Conservation (phyloP, 2,329 filamentous ascomycete genomes). For the Byssothecium circinans region DNA sequence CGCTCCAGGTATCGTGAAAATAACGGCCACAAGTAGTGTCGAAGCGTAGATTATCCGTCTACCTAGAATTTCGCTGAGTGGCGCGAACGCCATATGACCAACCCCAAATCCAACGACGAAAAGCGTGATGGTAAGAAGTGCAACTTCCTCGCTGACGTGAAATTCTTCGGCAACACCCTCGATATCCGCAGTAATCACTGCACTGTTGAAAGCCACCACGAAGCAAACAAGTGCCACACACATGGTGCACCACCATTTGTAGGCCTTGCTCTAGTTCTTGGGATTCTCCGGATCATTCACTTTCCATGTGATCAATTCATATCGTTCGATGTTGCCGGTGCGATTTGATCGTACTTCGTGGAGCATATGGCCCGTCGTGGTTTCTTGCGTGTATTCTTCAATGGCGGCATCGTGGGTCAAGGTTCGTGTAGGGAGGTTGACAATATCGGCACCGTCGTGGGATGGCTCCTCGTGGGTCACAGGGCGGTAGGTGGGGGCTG, state of each 20-base stretch:
- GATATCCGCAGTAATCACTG: slow-evolving; percentile 78
- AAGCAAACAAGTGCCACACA: slow-evolving; percentile 66
- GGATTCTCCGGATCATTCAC: slow-evolving; percentile 75
- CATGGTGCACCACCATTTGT: slow-evolving; percentile 81
- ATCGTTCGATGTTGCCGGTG: slow-evolving; percentile 52
- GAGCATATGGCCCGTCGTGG: slow-evolving; percentile 62
- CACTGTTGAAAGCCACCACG: slow-evolving; percentile 58
- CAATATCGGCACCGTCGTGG: slow-evolving; percentile 45
- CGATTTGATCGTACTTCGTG: slow-evolving; percentile 58
- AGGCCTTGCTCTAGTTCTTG: slow-evolving; percentile 79
- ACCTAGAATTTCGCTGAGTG: slow-evolving; percentile 74
- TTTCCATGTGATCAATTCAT: slow-evolving; percentile 70
- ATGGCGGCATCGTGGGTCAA: slow-evolving; percentile 59
- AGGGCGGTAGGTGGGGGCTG: slow-evolving; percentile 20
- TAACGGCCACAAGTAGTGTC: slow-evolving; percentile 68
- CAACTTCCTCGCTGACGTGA: slow-evolving; percentile 69
- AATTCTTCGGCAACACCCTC: slow-evolving; percentile 66
- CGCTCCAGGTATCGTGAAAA: slow-evolving; percentile 81
- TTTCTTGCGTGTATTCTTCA: slow-evolving; percentile 68
- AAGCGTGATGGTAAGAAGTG: slow-evolving; percentile 70
- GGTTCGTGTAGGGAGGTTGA: slow-evolving; percentile 67
- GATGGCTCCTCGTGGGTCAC: slow-evolving; percentile 16
- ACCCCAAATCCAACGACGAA: slow-evolving; percentile 84
- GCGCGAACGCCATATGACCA: slow-evolving; percentile 78
- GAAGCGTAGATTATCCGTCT: slow-evolving; percentile 69